phyloP scores from a whole-genome alignment of 176 grass and related monocot genomes.

The Aegilops bicornis region DNA sequence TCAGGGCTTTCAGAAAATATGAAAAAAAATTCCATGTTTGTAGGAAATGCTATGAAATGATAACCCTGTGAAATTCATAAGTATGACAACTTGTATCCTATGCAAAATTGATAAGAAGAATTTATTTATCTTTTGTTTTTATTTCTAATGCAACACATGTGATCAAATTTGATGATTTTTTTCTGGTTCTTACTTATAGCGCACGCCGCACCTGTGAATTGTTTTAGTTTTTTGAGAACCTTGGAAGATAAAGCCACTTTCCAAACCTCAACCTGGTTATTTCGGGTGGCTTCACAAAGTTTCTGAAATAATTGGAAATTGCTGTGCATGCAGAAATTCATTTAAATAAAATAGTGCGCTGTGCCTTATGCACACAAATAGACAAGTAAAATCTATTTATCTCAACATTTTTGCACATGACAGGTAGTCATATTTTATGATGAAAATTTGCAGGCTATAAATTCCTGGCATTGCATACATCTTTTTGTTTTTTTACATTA shows the following conservation, averaged over 20 bases:
- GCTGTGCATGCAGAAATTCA: not conserved
- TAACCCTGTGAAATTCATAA: not conserved
- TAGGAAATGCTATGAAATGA: not conserved
- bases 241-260: not conserved
- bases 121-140: not conserved
- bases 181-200: not conserved
- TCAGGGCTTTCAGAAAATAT: slow-evolving; percentile 5
- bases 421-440: not conserved
- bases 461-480: not conserved
- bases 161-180: not conserved
- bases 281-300: not conserved
- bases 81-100: not conserved
- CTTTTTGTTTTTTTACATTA: not conserved
- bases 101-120: not conserved
- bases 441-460: not conserved
- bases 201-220: not conserved
- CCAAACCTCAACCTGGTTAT: not conserved
- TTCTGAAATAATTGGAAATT: not conserved
- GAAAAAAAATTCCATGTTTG: not conserved
- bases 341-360: not conserved
- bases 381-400: not conserved
- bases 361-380: not conserved
- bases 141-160: not conserved
- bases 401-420: not conserved
- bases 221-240: not conserved